Conservation (phyloP, 2,329 filamentous ascomycete genomes). For the Aspergillus pseudonomiae region DNA sequence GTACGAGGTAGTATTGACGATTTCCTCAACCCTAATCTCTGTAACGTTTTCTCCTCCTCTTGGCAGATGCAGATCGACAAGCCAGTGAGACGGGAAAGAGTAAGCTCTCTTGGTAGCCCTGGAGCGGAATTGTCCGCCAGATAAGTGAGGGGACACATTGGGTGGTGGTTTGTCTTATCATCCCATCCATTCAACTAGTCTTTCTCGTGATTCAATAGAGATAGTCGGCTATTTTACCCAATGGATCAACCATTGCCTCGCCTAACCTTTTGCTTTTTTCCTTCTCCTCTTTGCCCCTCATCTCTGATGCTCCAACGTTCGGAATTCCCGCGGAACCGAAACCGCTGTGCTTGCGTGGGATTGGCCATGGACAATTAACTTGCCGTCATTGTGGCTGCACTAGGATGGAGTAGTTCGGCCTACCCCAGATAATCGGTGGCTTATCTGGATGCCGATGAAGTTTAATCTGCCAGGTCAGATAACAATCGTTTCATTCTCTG, state of each 20-base stretch:
- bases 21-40: background rate
- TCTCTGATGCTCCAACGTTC: background rate
- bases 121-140: background rate
- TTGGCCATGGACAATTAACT: conserved; percentile 10
- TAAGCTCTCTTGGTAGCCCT: conserved; percentile 9
- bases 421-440: conserved; percentile 24
- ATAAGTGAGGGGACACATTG: background rate
- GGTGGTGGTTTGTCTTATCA: background rate
- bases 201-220: conserved; percentile 16
- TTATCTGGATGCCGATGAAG: conserved; percentile 20
- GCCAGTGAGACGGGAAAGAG: background rate
- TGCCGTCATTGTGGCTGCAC: conserved; percentile 4
- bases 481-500: background rate
- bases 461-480: conserved; percentile 2
- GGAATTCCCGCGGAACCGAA: background rate
- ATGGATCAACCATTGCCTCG: conserved; percentile 7
- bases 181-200: background rate
- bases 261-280: background rate
- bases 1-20: background rate
- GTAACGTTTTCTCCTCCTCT: background rate
- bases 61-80: background rate
- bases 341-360: background rate
- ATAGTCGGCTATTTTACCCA: conserved; percentile 14
- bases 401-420: background rate
- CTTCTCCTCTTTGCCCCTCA: conserved; percentile 14